Conservation (phyloP, 257 asterid genomes). For the Przewalskia tangutica region DNA sequence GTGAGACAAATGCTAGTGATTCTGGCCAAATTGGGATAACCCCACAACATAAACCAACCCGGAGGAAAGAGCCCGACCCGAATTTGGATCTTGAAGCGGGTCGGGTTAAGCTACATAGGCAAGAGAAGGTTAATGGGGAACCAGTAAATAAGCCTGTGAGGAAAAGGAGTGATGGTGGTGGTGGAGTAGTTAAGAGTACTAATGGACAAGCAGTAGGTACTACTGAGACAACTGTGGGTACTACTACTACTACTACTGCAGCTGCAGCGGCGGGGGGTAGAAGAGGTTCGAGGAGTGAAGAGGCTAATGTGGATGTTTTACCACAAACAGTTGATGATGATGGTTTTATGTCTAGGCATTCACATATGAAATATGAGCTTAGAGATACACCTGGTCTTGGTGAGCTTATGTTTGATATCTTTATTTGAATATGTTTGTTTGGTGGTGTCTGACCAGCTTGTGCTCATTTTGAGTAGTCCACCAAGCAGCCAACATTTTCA, state of each 20-base stretch:
- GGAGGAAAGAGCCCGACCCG: slow-evolving; percentile 24
- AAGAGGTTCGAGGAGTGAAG: slow-evolving; percentile 48
- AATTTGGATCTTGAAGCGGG: slow-evolving; percentile 68
- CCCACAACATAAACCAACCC: slow-evolving; percentile 22
- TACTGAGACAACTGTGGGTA: slow-evolving; percentile 15
- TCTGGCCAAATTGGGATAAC: slow-evolving; percentile 58
- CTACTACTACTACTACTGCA: slow-evolving; percentile 5
- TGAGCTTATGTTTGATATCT: slow-evolving; percentile 23
- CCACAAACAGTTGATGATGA: slow-evolving; percentile 65
- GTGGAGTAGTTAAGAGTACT: slow-evolving; percentile 25
- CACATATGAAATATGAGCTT: slow-evolving; percentile 88
- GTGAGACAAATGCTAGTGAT: slow-evolving; percentile 76
- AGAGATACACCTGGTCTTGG: slow-evolving; percentile 93
- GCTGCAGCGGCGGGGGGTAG: slow-evolving; percentile 26
- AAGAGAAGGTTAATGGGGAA: slow-evolving; percentile 48
- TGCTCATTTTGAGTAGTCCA: not conserved
- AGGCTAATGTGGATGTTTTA: slow-evolving; percentile 34
- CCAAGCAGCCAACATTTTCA: not conserved
- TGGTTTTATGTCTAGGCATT: slow-evolving; percentile 52
- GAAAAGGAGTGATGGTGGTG: slow-evolving; percentile 84
- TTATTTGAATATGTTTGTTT: not conserved
- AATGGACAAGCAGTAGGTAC: slow-evolving; percentile 36
- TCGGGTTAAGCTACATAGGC: slow-evolving; percentile 36
- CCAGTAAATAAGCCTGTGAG: slow-evolving; percentile 45
- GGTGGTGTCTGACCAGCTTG: not conserved